phyloP scores from a whole-genome alignment of 2,329 filamentous ascomycete species.

The Dactylonectria macrodidyma region DNA sequence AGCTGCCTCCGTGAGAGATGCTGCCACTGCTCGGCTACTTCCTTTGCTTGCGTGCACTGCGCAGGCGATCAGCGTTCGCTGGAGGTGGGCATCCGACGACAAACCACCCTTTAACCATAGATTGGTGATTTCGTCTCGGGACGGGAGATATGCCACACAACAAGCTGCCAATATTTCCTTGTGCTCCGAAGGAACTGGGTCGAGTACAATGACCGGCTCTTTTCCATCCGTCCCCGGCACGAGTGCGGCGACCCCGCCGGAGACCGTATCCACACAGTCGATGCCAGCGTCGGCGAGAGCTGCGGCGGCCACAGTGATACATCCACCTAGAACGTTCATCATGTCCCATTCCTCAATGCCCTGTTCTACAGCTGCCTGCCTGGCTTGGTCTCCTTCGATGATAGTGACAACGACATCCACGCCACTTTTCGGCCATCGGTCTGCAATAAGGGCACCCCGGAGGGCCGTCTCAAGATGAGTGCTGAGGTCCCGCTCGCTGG shows the following conservation, averaged over 20 bases:
- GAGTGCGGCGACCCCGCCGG: constrained; percentile 89
- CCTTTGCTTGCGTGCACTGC: constrained; percentile 60
- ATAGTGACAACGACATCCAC: constrained; percentile 96
- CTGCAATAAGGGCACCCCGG: constrained; percentile 89
- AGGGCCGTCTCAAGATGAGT: constrained; percentile 93
- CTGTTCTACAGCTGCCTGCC: constrained; percentile 61
- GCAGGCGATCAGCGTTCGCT: constrained; percentile 55
- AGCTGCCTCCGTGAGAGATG: constrained; percentile 56
- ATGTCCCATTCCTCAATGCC: constrained; percentile 82
- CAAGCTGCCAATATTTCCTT: constrained; percentile 84
- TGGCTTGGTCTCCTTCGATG: constrained; percentile 92
- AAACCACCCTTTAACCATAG: constrained; percentile 89
- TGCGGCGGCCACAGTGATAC: constrained; percentile 93
- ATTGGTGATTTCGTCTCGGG: constrained; percentile 92
- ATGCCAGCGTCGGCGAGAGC: constrained; percentile 96
- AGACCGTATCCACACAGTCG: constrained; percentile 92
- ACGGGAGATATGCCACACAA: constrained; percentile 90
- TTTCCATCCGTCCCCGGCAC: constrained; percentile 61
- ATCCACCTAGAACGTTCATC: constrained; percentile 93
- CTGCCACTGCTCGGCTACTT: constrained; percentile 49
- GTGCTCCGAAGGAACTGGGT: constrained; percentile 88
- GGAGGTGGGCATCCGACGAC: constrained; percentile 54
- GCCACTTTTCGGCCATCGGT: constrained; percentile 98
- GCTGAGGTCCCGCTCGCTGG: constrained; percentile 88
- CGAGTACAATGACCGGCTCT: constrained; percentile 73